Evolutionary conservation across 805 yeast genomes (phyloP).

Genomic region (Kuraishia hungarica): DNA sequence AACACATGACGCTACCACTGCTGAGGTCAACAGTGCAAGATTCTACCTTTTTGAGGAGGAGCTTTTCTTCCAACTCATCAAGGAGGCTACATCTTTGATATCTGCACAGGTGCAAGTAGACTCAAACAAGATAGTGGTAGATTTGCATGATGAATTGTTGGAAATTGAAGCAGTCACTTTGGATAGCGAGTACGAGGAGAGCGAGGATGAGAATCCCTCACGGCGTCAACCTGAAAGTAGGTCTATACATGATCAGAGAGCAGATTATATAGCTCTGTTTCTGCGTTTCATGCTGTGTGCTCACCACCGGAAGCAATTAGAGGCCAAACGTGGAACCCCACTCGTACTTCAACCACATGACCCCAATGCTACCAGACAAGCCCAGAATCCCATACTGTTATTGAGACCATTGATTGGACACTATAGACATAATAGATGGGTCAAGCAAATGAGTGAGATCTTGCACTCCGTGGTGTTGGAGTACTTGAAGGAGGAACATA

Average conservation of each 20-base stretch:
- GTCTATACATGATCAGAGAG: slow-evolving; percentile 22
- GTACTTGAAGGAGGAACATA: neutral
- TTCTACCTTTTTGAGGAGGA: slow-evolving; percentile 83
- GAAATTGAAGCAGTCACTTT: slow-evolving; percentile 60
- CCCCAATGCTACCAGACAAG: slow-evolving; percentile 3
- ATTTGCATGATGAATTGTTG: slow-evolving; percentile 54
- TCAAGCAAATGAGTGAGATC: slow-evolving; percentile 24
- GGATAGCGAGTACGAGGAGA: slow-evolving; percentile 23
- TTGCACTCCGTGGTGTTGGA: slow-evolving; percentile 8
- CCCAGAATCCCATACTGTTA: slow-evolving; percentile 35
- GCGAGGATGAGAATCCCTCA: slow-evolving; percentile 19
- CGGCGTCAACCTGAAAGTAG: slow-evolving; percentile 3
- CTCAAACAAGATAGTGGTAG: slow-evolving; percentile 55
- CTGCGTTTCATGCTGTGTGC: slow-evolving; percentile 56
- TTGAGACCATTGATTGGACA: slow-evolving; percentile 52
- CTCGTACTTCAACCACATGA: slow-evolving; percentile 6
- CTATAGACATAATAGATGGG: slow-evolving; percentile 41
- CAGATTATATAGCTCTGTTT: slow-evolving; percentile 44
- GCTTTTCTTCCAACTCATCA: slow-evolving; percentile 64
- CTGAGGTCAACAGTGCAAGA: slow-evolving; percentile 60
- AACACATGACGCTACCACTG: slow-evolving; percentile 30
- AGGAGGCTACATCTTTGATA: slow-evolving; percentile 65
- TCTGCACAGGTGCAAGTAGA: slow-evolving; percentile 63
- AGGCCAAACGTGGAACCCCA: slow-evolving; percentile 35
- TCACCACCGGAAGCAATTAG: slow-evolving; percentile 39